A percentile compares a stretch with the other conserved stretches of the same genome.
These are phyloP conservation scores for Neofusicoccum sp. DNA, from an alignment of 2,329 filamentous ascomycete species.

Conservation along the genomic window DNA sequence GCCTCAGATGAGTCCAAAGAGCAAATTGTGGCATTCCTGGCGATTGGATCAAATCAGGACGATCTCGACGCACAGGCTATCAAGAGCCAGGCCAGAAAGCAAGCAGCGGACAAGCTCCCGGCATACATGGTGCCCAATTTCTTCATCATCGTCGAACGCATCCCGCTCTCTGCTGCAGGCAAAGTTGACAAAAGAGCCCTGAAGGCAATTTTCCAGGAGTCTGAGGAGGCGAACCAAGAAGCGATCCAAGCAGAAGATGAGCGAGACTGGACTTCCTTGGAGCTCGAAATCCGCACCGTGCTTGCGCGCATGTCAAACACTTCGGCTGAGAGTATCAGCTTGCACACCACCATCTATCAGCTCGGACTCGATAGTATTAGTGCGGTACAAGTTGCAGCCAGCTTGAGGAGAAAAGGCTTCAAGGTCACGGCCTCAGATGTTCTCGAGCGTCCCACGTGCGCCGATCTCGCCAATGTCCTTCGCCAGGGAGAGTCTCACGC, in stretches of 20 bases:
- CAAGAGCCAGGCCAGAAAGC: conserved; percentile 23
- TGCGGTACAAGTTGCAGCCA: conserved; percentile 71
- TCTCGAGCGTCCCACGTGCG: conserved; percentile 53
- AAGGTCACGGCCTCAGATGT: conserved; percentile 68
- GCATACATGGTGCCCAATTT: conserved; percentile 41
- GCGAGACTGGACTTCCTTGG: conserved; percentile 50
- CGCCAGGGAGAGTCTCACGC: background rate
- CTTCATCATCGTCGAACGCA: conserved; percentile 31
- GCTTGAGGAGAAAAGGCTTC: conserved; percentile 60
- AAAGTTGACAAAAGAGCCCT: conserved; percentile 41
- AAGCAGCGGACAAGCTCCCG: conserved; percentile 28
- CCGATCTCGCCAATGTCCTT: conserved; percentile 29
- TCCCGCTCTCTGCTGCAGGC: conserved; percentile 40
- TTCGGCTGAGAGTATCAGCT: conserved; percentile 51
- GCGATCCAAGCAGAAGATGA: conserved; percentile 15
- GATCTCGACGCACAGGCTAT: conserved; percentile 21
- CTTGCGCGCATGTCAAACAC: conserved; percentile 60
- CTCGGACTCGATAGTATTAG: conserved; percentile 92
- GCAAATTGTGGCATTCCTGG: conserved; percentile 38
- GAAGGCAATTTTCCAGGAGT: conserved; percentile 29
- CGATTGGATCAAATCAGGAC: conserved; percentile 10
- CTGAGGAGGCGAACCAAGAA: conserved; percentile 12
- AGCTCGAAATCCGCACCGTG: conserved; percentile 54
- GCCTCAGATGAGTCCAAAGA: conserved; percentile 28
- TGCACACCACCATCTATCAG: conserved; percentile 73